A percentile compares a stretch with the other conserved stretches of the same genome.
phyloP scores from a whole-genome alignment of 116 monocot species.

The Cymodocea nodosa region DNA sequence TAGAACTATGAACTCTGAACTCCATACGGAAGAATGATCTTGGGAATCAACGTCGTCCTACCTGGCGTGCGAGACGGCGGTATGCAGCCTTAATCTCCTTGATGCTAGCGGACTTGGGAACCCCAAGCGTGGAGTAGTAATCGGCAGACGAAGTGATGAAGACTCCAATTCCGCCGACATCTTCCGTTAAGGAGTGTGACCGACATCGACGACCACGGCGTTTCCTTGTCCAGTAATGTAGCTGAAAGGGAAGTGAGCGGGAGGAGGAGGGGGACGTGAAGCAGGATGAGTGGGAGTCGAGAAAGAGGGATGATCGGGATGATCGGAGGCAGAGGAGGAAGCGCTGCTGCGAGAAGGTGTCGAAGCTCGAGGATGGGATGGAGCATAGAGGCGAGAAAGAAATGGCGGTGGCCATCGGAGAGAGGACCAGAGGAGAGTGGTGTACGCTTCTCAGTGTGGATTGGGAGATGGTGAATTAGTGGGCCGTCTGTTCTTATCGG shows the following conservation, averaged over 20 bases:
- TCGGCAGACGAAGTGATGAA: conserved; percentile 34
- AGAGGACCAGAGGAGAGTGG: too few species aligned
- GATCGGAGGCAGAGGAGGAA: conserved; percentile 7
- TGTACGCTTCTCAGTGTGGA: too few species aligned
- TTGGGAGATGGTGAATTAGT: too few species aligned
- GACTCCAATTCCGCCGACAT: not conserved
- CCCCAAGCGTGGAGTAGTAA: conserved; percentile 85
- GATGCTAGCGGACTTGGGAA: conserved; percentile 50
- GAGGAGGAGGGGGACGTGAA: conserved; percentile 4
- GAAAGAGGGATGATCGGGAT: conserved; percentile 8
- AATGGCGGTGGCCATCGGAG: not conserved
- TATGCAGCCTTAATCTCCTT: conserved; percentile 97
- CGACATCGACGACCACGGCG: not conserved
- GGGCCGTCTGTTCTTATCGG: too few species aligned
- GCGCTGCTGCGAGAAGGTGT: conserved; percentile 1
- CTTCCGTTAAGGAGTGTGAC: not conserved
- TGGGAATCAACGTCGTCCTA: conserved; percentile 3
- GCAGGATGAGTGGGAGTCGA: conserved; percentile 7
- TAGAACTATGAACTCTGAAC: too few species aligned
- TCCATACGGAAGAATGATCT: too few species aligned
- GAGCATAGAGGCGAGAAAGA: not conserved
- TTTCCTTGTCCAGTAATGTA: conserved; percentile 1
- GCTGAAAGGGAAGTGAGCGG: conserved; percentile 2
- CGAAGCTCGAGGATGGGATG: not conserved
- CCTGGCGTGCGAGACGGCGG: conserved; percentile 84